Evolutionary conservation across 345 rosid genomes (phyloP), one percentile per base, ranked within the genome.

Genomic region (Kernera saxatilis): DNA sequence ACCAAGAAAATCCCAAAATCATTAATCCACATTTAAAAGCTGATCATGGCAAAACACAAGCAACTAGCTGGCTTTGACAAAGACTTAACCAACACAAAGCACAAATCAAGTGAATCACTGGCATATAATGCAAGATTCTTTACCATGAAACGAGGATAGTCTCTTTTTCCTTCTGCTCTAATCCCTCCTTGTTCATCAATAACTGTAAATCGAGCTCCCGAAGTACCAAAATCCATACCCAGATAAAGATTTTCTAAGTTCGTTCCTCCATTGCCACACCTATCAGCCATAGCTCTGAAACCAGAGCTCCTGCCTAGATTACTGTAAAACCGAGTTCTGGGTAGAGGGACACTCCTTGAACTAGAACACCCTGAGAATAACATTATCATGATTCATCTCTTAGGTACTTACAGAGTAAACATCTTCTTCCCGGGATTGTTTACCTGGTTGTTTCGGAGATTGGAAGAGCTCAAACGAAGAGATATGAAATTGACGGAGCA

Each of bases 211-310:
- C 97, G 80, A 62, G 94, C 97, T 46, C 97, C 98, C 9, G 98
- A 93, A 2, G 98, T 93, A 27, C 98, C 97, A 74, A 93, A 93
- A 65, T 93, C 98, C 97, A 93, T 83, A 22, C 98, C 98, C 17
- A 93, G 82, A 74, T 83, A 90, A 29, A 88, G 91, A 73, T 81
- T 67, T 14, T 78, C 86, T 35, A 50, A 58, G 2, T 52, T 61
- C 10, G 32, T 39, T 77, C 39, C 53, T 30, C 30, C 43, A 54
- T 70, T 57, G 44, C 55, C 71, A 44, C 82, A 64, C 46, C 19
- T 44, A 55, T 21, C 30, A 44, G 62, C 76, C 94, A 80, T 80
- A 19, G 21, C 74, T 75, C 71, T 76, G 43, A 23, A 39, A 55
- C 22, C 66, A 21, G 35, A 30, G 15, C 65, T 64, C 76, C 21